Percentiles rank a stretch among this genome's conserved stretches.
Evolutionary conservation across 768 basidiomycete species (phyloP).

Genomic region (Serpula lacrymans): DNA sequence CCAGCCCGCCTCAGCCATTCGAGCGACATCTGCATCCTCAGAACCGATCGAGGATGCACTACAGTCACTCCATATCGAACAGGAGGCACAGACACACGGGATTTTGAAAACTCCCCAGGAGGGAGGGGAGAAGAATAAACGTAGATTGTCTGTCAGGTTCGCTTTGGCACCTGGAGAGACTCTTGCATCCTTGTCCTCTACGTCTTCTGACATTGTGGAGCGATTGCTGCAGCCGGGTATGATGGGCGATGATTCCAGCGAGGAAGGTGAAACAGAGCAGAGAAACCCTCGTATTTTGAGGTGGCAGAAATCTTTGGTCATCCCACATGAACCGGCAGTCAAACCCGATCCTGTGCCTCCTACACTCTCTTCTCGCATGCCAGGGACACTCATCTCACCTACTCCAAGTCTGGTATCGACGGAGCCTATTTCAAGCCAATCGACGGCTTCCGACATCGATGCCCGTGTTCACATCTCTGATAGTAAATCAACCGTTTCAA

Average conservation of each 20-base stretch:
- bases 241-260: slow-evolving; percentile 18
- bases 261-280: slow-evolving; percentile 22
- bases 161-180: slow-evolving; percentile 35
- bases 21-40: slow-evolving; percentile 7
- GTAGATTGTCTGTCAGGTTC: slow-evolving; percentile 28
- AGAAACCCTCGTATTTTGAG: slow-evolving; percentile 17
- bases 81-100: slow-evolving; percentile 10
- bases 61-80: slow-evolving; percentile 43
- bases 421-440: slow-evolving; percentile 31
- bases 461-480: slow-evolving; percentile 15
- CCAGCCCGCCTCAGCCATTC: slow-evolving; percentile 1
- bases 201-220: slow-evolving; percentile 45
- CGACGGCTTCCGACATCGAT: slow-evolving; percentile 3
- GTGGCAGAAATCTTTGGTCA: slow-evolving; percentile 33
- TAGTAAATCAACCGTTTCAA: no score
- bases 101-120: slow-evolving; percentile 5
- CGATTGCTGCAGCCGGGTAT: slow-evolving; percentile 45
- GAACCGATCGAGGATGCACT: slow-evolving; percentile 39
- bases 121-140: slow-evolving; percentile 7
- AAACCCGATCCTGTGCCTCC: no score
- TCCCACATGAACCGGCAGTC: no score
- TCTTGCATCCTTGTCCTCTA: slow-evolving; percentile 49
- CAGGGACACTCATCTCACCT: slow-evolving; percentile 51
- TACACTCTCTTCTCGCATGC: slow-evolving; percentile 43
- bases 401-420: slow-evolving; percentile 33